Evolutionary conservation across 805 yeast genomes (phyloP).

Genomic region (Spathaspora boniae): DNA sequence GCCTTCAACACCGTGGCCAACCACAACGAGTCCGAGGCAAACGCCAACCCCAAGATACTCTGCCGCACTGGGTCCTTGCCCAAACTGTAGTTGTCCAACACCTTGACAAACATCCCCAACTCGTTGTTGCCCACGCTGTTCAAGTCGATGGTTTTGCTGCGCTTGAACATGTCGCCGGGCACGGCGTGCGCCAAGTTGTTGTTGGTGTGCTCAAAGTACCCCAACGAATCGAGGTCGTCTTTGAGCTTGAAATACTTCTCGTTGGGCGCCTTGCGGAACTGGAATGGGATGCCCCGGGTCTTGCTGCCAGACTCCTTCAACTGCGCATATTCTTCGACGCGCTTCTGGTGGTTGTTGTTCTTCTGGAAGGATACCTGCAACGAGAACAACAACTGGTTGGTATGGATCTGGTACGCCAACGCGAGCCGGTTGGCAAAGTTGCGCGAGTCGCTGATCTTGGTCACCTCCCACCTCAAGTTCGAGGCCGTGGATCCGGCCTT

Average conservation of each 20-base stretch:
- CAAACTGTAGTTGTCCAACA: constrained; percentile 23
- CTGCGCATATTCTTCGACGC: constrained; percentile 9
- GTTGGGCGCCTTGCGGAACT: constrained; percentile 24
- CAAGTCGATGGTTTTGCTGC: constrained; percentile 8
- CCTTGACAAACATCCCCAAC: constrained; percentile 28
- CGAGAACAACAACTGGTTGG: constrained; percentile 23
- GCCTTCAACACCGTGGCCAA: constrained; percentile 25
- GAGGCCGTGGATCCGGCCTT: constrained; percentile 29
- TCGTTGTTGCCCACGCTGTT: constrained; percentile 16
- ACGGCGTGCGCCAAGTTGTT: constrained; percentile 25
- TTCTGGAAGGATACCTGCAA: constrained; percentile 32
- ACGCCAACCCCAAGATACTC: constrained; percentile 20
- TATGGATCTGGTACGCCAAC: constrained; percentile 25
- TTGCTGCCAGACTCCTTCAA: constrained; percentile 10
- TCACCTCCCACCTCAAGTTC: constrained; percentile 29
- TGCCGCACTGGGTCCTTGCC: constrained; percentile 23
- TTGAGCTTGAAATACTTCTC: constrained; percentile 19
- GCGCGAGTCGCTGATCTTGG: constrained; percentile 28
- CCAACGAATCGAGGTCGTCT: constrained; percentile 14
- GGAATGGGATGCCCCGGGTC: constrained; percentile 26
- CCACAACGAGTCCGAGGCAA: constrained; percentile 29
- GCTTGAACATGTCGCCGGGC: constrained; percentile 18
- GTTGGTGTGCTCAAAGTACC: constrained; percentile 24
- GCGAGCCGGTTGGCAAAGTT: constrained; percentile 32
- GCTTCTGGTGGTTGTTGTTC: constrained; percentile 20